phyloP scores from a whole-genome alignment of 2,329 filamentous ascomycete genomes.

The Conoideocrella luteorostrata region DNA sequence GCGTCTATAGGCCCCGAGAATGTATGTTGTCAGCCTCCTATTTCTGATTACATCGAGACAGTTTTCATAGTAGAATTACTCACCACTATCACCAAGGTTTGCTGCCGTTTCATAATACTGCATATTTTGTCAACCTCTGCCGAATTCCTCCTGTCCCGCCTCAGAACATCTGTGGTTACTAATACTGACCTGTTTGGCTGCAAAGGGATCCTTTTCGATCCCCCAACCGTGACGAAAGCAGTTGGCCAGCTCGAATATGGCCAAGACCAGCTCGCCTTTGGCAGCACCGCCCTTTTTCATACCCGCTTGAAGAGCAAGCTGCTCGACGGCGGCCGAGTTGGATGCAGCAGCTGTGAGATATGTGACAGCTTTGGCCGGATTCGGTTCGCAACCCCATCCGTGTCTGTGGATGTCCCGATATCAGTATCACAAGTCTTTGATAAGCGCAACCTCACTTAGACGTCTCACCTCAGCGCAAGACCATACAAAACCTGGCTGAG shows the following conservation, averaged over 20 bases:
- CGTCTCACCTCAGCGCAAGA: slow-evolving; percentile 81
- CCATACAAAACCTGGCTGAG: slow-evolving; percentile 94
- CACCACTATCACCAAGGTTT: slow-evolving; percentile 83
- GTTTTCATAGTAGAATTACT: slow-evolving; percentile 22
- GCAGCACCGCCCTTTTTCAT: slow-evolving; percentile 89
- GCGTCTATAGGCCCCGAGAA: slow-evolving; percentile 63
- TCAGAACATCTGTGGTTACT: background rate
- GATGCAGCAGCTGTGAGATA: slow-evolving; percentile 85
- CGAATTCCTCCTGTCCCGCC: slow-evolving; percentile 14
- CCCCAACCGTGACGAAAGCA: slow-evolving; percentile 95
- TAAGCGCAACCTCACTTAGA: too few relatives aligned
- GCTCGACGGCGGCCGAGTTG: slow-evolving; percentile 83
- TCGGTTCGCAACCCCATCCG: slow-evolving; percentile 79
- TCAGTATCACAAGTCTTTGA: background rate
- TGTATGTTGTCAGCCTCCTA: too few relatives aligned
- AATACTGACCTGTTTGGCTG: slow-evolving; percentile 63
- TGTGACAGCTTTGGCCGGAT: slow-evolving; percentile 67
- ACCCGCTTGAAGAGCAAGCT: slow-evolving; percentile 75
- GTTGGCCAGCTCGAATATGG: slow-evolving; percentile 91
- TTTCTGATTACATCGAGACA: too few relatives aligned
- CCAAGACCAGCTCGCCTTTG: slow-evolving; percentile 92
- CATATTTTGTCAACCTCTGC: slow-evolving; percentile 16
- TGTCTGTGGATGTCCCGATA: slow-evolving; percentile 62
- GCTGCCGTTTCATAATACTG: slow-evolving; percentile 97
- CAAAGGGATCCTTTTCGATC: slow-evolving; percentile 75